These are phyloP conservation scores for Collybiopsis luxurians DNA, from an alignment of 768 basidiomycete species.

Conservation along the genomic window DNA sequence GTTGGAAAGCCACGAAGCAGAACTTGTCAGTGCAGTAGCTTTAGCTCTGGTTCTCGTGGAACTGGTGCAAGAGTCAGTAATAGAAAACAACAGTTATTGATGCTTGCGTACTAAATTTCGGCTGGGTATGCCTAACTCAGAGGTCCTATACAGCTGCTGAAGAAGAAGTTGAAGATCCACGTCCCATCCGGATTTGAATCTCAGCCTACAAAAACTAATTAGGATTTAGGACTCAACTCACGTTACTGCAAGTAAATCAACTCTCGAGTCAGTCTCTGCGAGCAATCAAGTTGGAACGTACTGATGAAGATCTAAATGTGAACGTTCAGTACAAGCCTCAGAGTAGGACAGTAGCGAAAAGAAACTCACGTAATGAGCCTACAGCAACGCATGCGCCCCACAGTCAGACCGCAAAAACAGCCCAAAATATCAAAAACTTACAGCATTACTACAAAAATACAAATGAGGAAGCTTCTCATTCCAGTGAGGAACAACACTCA, in stretches of 20 bases:
- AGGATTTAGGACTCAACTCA: conserved; percentile 8
- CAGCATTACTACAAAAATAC: conserved; percentile 28
- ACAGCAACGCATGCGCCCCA: conserved; percentile 11
- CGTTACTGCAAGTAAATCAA: conserved; percentile 16
- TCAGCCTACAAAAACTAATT: background rate
- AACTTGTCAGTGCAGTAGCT: conserved; percentile 42
- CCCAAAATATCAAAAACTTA: conserved; percentile 16
- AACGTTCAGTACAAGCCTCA: background rate
- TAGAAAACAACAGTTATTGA: no score
- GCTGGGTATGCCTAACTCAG: conserved; percentile 45
- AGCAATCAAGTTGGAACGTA: conserved; percentile 15
- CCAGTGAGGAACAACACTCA: conserved; percentile 14
- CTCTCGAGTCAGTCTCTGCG: background rate
- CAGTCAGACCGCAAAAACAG: background rate
- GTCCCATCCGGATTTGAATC: conserved; percentile 22
- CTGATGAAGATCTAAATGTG: conserved; percentile 37
- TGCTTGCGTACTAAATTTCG: conserved; percentile 30
- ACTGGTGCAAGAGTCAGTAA: background rate
- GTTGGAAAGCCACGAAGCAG: conserved; percentile 43
- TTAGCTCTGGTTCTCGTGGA: conserved; percentile 43
- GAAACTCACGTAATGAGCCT: conserved; percentile 37
- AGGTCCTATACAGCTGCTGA: conserved; percentile 42
- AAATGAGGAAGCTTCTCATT: background rate
- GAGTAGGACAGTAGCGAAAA: background rate
- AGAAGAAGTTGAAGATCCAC: conserved; percentile 49